Evolutionary conservation across 345 rosid genomes (phyloP), one percentile per base, ranked within the genome.

Genomic region (Brassica carinata): DNA sequence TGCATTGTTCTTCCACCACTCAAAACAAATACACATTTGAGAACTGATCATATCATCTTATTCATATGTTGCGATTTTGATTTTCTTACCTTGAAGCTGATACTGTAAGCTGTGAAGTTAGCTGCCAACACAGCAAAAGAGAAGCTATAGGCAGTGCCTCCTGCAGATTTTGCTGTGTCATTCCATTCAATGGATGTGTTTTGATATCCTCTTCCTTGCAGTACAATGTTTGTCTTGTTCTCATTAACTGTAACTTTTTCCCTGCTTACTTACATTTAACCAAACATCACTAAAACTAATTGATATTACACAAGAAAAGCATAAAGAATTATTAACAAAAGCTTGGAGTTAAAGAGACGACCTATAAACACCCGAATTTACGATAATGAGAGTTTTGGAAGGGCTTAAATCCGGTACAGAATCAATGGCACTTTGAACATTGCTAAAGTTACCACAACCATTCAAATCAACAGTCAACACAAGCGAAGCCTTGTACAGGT

Each of bases 311-410:
- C 29, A 53, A 26, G 1, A 17, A 19, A n/a, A 3, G 14, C 14
- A 15, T 29, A 13, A 6, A 4, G 18, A 23, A 7, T 48, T 64
- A 26, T 19, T 5, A 65, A 3, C n/a, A 7, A 53, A 66, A 79
- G 34, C 15, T 64, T 64, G 64, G n/a, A 79, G 74, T 73, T 43
- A 62, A 68, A 73, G 53, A 61, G 5, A 53, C 23, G 69, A 94
- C 97, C 98, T 92, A 89, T 92, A 92, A 69, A 84, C 87, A 65
- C 94, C 97, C 11, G 90, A 85, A 80, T 89, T 85, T 55, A 94
- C 72, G 3, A 92, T 64, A 31, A 91, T 88, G 73, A 92, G 85
- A 61, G 95, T 92, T 74, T 73, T 86, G 40, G 80, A 77, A 38
- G 83, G 43, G 69, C 88, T 89, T 29, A 65, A 82, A n/a, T 85